A percentile compares a stretch with the other conserved stretches of the same genome.
Conservation (phyloP, 2,329 filamentous ascomycete genomes). For the Aaosphaeria pasadenensis region DNA sequence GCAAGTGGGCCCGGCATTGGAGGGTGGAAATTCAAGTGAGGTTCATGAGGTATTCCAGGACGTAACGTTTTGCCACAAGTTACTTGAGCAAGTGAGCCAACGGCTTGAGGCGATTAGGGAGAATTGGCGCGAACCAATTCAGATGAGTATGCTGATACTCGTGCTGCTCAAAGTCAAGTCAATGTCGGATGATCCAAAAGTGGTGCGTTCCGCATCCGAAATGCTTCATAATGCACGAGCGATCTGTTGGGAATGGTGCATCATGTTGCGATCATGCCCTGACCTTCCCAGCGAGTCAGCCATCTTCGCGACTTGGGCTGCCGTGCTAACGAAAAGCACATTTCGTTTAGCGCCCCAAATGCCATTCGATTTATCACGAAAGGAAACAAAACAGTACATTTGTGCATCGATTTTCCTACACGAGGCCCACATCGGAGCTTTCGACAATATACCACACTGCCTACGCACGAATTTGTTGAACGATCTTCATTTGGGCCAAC, state of each 20-base stretch:
- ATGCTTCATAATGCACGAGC: slow-evolving; percentile 44
- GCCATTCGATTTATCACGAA: neutral
- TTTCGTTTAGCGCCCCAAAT: slow-evolving; percentile 26
- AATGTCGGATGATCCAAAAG: slow-evolving; percentile 1
- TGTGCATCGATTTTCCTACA: slow-evolving; percentile 46
- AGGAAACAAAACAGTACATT: slow-evolving; percentile 30
- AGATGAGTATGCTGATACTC: slow-evolving; percentile 58
- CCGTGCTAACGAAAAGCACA: slow-evolving; percentile 55
- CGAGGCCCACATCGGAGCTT: slow-evolving; percentile 44
- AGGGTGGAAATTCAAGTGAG: slow-evolving; percentile 35
- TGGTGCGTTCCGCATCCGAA: slow-evolving; percentile 1
- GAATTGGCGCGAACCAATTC: slow-evolving; percentile 59
- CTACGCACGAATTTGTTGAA: slow-evolving; percentile 24
- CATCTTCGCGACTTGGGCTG: slow-evolving; percentile 51
- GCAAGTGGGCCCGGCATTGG: slow-evolving; percentile 53
- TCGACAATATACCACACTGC: slow-evolving; percentile 28
- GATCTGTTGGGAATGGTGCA: slow-evolving; percentile 51
- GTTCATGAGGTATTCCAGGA: slow-evolving; percentile 53
- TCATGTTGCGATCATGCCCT: neutral
- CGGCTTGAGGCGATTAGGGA: slow-evolving; percentile 46
- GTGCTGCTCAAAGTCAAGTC: slow-evolving; percentile 43
- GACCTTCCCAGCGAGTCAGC: neutral
- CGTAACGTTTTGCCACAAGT: slow-evolving; percentile 45
- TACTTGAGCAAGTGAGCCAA: slow-evolving; percentile 49
- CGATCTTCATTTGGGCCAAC: neutral